Base-by-base conservation (phyloP, 139 green algal genomes). In the Chlamydomonas sp. region DNA sequence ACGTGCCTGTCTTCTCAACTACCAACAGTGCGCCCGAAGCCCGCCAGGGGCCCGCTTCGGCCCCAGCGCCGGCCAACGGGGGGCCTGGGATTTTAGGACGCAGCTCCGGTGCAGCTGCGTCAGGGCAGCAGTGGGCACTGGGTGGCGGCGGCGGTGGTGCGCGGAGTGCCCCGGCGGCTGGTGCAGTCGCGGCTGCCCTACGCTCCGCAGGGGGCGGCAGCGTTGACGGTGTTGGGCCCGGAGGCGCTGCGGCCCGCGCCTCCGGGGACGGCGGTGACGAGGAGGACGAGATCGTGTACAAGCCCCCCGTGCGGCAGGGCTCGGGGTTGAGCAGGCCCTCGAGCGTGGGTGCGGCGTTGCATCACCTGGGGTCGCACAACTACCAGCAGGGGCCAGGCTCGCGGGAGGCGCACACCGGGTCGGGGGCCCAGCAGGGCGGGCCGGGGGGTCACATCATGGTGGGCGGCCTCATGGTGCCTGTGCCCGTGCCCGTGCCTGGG, bases 211-310 rank as follows among this genome's bases (percentile, higher is more conserved):
- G 4, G 1, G 59, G 6, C 59, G 76, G 58, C 59, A 57, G 59
- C 3, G 62, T n/a, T 18, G 61, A 20, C 10, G 61, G 62, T 9
- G 57, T 16, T 9, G 64, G 31, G 6, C 4, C 62, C 18, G 63
- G 20, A 61, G 83, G 57, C 15, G 83, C 59, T 58, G 83, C 12
- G 9, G 9, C 66, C 10, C 10, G 66, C 66, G 9, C 66, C 66
- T 10, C 10, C 66, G 66, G 9, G 66, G 66, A 10, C 10, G 12
- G 68, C 4, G 62, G 1, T 2, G 83, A 9, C 12, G 73, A 58
- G 31, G 83, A 82, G 62, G 83, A 88, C 15, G 83, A 88, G 83
- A 88, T 88, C 31, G 73, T 88, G 73, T 88, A 88, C 49, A 71
- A 81, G 63, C 83, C 83, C 63, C 73, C 83, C 66, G 12, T 18